Base-by-base conservation (phyloP, 2,329 filamentous ascomycete genomes). In the Botrytis byssoidea region DNA sequence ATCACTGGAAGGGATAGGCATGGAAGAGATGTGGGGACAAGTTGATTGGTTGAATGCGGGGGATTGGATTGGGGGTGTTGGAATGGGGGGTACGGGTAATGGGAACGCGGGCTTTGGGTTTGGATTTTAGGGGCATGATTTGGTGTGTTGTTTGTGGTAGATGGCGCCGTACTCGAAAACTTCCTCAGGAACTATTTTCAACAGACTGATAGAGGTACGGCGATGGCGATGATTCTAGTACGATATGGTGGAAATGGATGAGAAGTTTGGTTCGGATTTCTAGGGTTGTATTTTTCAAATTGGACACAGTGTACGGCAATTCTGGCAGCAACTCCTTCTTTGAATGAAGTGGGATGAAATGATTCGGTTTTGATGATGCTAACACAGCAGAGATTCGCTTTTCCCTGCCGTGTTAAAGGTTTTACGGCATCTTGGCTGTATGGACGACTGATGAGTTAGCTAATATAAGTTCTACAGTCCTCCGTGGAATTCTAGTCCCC, bases 11-110 rank as follows among this genome's bases (percentile, higher is more conserved):
- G 46, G 44, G 20, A 64, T 63, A 3, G 32, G 25, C 3, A 64
- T 71, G 55, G n/a, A 61, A 22, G 69, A 61, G 20, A 64, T 71
- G 57, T 71, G 69, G 57, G 40, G 57, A 71, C 69, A 63, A 22
- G 69, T 71, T 37, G 57, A 64, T 40, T 71, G 40, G 68, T 64
- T 71, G 42, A 71, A 63, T 71, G 42, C 51, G 4, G 32, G 57
- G 16, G 57, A 71, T 48, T 71, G 69, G 69, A 71, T 48, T 32
- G 63, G 57, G 18, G 57, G 57, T 22, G 18, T 37, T 35, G 57
- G 32, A 25, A 42, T 29, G 60, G 60, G 32, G 10, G 64, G 32
- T 40, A 6, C 7, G 25, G 44, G 64, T 4, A 67, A 55, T 67
- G 32, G 65, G 8, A 35, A 25, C 6, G 32, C 32, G 22, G 46